phyloP scores from a whole-genome alignment of 2,329 filamentous ascomycete genomes.

The Lachnum nothofagi region DNA sequence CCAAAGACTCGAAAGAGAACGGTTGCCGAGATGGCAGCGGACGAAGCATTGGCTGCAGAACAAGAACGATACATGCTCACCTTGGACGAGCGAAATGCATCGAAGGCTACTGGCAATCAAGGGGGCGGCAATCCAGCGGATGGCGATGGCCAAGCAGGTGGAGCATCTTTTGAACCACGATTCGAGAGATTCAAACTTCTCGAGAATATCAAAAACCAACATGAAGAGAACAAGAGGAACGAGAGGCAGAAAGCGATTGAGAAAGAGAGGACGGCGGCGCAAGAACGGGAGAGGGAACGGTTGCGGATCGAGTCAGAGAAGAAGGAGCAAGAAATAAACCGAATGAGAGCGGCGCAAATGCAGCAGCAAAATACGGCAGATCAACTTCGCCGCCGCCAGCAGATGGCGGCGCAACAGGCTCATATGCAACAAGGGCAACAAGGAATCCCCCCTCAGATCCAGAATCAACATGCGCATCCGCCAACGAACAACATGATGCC shows the following conservation, averaged over 20 bases:
- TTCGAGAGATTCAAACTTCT: conserved; percentile 92
- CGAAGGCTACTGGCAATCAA: conserved; percentile 53
- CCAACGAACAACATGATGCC: conserved; percentile 39
- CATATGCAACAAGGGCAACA: conserved; percentile 32
- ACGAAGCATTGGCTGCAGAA: conserved; percentile 84
- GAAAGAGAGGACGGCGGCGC: conserved; percentile 44
- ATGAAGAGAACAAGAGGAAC: conserved; percentile 70
- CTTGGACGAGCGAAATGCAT: conserved; percentile 74
- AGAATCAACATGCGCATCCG: conserved; percentile 42
- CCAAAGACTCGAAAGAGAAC: conserved; percentile 91
- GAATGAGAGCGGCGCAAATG: conserved; percentile 41
- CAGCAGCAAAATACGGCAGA: conserved; percentile 27
- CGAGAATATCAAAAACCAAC: conserved; percentile 73
- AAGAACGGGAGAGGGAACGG: conserved; percentile 44
- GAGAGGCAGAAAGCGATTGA: conserved; percentile 62
- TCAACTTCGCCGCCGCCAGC: conserved; percentile 32
- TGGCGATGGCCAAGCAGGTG: conserved; percentile 66
- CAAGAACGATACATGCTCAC: conserved; percentile 90
- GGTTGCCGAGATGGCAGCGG: conserved; percentile 87
- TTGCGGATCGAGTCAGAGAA: conserved; percentile 29
- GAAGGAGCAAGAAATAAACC: conserved; percentile 32
- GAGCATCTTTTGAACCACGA: conserved; percentile 71
- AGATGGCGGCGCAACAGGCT: conserved; percentile 26
- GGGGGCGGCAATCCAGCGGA: conserved; percentile 56
- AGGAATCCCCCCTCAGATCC: conserved; percentile 32